Conservation (phyloP, 2,329 filamentous ascomycete genomes). For the Ceratocystis alfenasii region DNA sequence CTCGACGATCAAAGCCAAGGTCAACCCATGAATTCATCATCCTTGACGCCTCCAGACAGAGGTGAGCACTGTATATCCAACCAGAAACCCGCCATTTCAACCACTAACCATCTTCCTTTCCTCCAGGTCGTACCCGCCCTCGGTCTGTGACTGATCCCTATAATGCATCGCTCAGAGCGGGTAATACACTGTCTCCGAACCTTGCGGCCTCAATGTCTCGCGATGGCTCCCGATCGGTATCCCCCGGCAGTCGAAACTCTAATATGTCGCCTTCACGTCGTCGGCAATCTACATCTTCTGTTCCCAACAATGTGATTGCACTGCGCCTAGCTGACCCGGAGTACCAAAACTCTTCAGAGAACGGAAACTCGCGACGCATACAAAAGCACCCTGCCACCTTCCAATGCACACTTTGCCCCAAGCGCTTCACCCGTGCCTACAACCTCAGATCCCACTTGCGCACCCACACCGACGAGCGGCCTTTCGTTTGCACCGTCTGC, state of each 20-base stretch:
- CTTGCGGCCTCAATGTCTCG: conserved; percentile 35
- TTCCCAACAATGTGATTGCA: conserved; percentile 59
- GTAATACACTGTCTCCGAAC: conserved; percentile 38
- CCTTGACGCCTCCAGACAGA: conserved; percentile 66
- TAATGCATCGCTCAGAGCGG: conserved; percentile 32
- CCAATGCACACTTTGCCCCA: conserved; percentile 85
- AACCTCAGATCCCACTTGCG: conserved; percentile 90
- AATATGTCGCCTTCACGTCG: conserved; percentile 31
- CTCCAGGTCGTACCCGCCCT: conserved; percentile 39
- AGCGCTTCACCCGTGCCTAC: conserved; percentile 91
- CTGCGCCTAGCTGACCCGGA: conserved; percentile 81
- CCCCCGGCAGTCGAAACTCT: conserved; percentile 44
- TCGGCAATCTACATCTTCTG: conserved; percentile 52
- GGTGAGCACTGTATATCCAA: conserved; percentile 34
- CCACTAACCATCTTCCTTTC: conserved; percentile 16
- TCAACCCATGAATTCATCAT: conserved; percentile 53
- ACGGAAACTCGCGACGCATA: conserved; percentile 60
- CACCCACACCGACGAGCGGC: conserved; percentile 92
- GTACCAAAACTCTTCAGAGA: conserved; percentile 54
- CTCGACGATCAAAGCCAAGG: conserved; percentile 31
- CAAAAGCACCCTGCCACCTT: conserved; percentile 98
- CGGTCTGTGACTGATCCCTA: conserved; percentile 50
- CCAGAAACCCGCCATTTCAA: conserved; percentile 8
- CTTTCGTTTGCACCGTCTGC: conserved; percentile 93
- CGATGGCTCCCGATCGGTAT: conserved; percentile 45